A percentile compares a stretch with the other conserved stretches of the same genome.
Evolutionary conservation across 495 filamentous ascomycete genomes (phyloP).

Genomic region (Penicillium bovifimosum): DNA sequence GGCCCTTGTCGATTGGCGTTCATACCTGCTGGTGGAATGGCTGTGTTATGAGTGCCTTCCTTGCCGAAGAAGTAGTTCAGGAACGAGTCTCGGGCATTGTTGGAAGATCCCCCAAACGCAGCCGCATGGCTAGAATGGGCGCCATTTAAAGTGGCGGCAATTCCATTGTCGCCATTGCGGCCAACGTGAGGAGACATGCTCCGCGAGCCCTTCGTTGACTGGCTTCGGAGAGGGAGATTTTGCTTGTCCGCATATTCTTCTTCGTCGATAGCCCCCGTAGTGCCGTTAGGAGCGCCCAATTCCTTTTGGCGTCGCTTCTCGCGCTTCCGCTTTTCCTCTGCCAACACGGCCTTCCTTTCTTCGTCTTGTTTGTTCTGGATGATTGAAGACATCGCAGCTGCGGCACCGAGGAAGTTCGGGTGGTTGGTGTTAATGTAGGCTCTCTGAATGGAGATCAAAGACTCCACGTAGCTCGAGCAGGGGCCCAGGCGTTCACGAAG

Average conservation of each 20-base stretch:
- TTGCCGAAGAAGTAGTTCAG: constrained; percentile 98
- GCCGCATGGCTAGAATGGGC: constrained; percentile 54
- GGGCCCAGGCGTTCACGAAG: constrained; percentile 88
- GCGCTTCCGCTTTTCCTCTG: constrained; percentile 77
- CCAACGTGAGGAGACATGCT: constrained; percentile 80
- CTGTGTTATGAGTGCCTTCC: constrained; percentile 54
- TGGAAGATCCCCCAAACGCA: constrained; percentile 50
- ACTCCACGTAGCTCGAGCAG: constrained; percentile 85
- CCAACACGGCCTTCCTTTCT: constrained; percentile 71
- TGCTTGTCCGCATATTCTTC: constrained; percentile 49
- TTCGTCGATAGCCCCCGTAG: constrained; percentile 64
- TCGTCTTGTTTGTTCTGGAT: constrained; percentile 91
- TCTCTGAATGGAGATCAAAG: constrained; percentile 91
- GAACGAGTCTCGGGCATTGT: constrained; percentile 74
- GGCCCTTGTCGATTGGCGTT: constrained; percentile 60
- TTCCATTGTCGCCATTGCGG: constrained; percentile 52
- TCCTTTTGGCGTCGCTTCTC: constrained; percentile 80
- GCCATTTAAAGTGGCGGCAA: constrained; percentile 65
- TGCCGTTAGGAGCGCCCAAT: constrained; percentile 68
- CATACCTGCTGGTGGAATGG: constrained; percentile 26
- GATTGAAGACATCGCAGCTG: constrained; percentile 95
- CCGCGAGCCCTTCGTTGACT: constrained; percentile 55
- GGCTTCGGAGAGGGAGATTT: constrained; percentile 52
- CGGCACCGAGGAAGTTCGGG: constrained; percentile 95
- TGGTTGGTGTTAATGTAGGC: constrained; percentile 99